These are phyloP conservation scores for Stagonosporopsis tanaceti DNA, from an alignment of 2,329 filamentous ascomycete genomes.

Conservation along the genomic window DNA sequence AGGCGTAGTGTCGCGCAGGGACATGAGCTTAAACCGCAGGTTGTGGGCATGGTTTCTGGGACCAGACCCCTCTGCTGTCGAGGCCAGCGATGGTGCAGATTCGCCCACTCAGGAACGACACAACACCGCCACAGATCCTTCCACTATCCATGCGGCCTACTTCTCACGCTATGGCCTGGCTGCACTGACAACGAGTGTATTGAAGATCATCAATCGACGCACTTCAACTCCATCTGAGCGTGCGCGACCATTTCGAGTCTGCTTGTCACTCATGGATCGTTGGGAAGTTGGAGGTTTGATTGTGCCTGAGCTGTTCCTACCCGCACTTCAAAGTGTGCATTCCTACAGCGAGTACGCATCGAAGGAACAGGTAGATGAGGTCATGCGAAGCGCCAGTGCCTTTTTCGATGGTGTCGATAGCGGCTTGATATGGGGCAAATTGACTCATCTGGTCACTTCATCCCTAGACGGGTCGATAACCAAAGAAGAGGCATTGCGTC, in stretches of 20 bases:
- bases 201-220: conserved; percentile 74
- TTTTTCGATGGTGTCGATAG: conserved; percentile 99
- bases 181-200: conserved; percentile 75
- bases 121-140: conserved; percentile 52
- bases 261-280: conserved; percentile 94
- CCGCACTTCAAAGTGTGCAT: conserved; percentile 81
- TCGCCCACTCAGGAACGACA: conserved; percentile 59
- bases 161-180: conserved; percentile 82
- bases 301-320: conserved; percentile 86
- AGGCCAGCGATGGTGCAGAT: conserved; percentile 32
- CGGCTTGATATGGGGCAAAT: conserved; percentile 86
- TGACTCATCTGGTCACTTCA: conserved; percentile 70
- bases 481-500: conserved; percentile 59
- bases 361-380: conserved; percentile 81
- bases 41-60: conserved; percentile 97
- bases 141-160: conserved; percentile 67
- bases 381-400: conserved; percentile 88
- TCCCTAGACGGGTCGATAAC: conserved; percentile 41
- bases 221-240: conserved; percentile 68
- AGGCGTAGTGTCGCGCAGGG: conserved; percentile 86
- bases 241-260: conserved; percentile 87
- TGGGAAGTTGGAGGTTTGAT: conserved; percentile 96
- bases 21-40: conserved; percentile 95
- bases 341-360: conserved; percentile 72
- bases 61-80: conserved; percentile 65